Evolutionary conservation across 192 early-diverging fungal genomes (phyloP).

Genomic region (Podochytrium sp.): DNA sequence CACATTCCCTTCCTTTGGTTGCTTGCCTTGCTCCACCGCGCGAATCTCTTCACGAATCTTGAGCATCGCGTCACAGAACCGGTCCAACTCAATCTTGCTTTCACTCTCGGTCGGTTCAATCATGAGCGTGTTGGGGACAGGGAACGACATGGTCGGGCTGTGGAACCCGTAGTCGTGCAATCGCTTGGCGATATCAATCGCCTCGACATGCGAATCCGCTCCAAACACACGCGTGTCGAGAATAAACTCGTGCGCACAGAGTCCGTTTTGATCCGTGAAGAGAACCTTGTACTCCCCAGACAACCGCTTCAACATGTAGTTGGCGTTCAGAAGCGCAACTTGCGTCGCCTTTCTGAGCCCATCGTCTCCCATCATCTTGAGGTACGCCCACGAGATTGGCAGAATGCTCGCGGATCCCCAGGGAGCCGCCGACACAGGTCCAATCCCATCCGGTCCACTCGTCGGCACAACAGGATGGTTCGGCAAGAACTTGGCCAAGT

Average conservation of each 20-base stretch:
- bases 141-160: conserved; percentile 99
- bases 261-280: conserved; percentile 90
- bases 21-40: conserved; percentile 81
- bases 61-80: conserved; percentile 99
- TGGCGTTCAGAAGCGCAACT: conserved; percentile 94
- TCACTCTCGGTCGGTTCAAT: conserved; percentile 99
- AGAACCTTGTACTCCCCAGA: conserved; percentile 89
- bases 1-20: conserved; percentile 85
- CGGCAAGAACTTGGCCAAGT: conserved; percentile 90
- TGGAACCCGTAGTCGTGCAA: conserved; percentile 99
- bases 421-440: conserved; percentile 95
- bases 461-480: conserved; percentile 82
- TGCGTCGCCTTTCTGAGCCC: conserved; percentile 88
- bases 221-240: conserved; percentile 93
- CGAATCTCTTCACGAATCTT: conserved; percentile 91
- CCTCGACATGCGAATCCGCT: conserved; percentile 78
- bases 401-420: conserved; percentile 95
- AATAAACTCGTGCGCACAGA: conserved; percentile 99
- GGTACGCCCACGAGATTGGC: conserved; percentile 98
- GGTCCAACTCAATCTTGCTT: conserved; percentile 88
- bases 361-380: conserved; percentile 96
- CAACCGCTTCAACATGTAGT: conserved; percentile 96
- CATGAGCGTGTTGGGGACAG: conserved; percentile 98
- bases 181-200: conserved; percentile 98
- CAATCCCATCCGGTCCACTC: conserved; percentile 79